Conservation (phyloP, 1,284 basidiomycete genomes). For the Pholiota adiposa region DNA sequence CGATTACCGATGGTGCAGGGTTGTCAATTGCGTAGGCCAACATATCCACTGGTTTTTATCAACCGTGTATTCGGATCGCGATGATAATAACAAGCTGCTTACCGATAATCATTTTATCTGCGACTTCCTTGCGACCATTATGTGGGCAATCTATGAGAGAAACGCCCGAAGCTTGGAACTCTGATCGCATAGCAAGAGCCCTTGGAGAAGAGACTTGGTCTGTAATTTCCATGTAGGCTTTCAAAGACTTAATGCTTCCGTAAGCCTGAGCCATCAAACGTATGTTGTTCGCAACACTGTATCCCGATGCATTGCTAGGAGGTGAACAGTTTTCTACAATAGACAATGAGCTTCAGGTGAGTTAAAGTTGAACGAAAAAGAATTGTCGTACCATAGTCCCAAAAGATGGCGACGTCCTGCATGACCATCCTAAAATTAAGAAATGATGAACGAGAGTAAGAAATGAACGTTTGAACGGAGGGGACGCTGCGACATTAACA, state of each 20-base stretch:
- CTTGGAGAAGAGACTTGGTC: slow-evolving; percentile 36
- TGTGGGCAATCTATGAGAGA: slow-evolving; percentile 62
- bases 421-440: background rate
- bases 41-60: slow-evolving; percentile 53
- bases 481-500: slow-evolving; percentile 23
- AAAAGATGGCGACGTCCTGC: slow-evolving; percentile 43
- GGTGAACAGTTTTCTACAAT: slow-evolving; percentile 58
- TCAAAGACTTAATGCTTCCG: slow-evolving; percentile 51
- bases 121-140: slow-evolving; percentile 57
- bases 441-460: background rate
- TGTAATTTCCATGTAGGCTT: slow-evolving; percentile 54
- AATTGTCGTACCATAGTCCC: slow-evolving; percentile 59
- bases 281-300: slow-evolving; percentile 47
- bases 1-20: slow-evolving; percentile 50
- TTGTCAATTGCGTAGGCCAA: slow-evolving; percentile 62
- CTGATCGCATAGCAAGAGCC: slow-evolving; percentile 49
- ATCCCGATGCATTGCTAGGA: slow-evolving; percentile 48
- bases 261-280: slow-evolving; percentile 45
- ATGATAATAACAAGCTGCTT: slow-evolving; percentile 30
- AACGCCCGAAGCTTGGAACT: slow-evolving; percentile 63
- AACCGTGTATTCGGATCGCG: background rate
- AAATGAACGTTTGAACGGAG: background rate
- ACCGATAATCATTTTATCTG: slow-evolving; percentile 58
- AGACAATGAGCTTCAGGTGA: background rate
- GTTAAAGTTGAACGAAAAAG: background rate